phyloP scores from a whole-genome alignment of 768 basidiomycete species.

The Suillus tomentosus region DNA sequence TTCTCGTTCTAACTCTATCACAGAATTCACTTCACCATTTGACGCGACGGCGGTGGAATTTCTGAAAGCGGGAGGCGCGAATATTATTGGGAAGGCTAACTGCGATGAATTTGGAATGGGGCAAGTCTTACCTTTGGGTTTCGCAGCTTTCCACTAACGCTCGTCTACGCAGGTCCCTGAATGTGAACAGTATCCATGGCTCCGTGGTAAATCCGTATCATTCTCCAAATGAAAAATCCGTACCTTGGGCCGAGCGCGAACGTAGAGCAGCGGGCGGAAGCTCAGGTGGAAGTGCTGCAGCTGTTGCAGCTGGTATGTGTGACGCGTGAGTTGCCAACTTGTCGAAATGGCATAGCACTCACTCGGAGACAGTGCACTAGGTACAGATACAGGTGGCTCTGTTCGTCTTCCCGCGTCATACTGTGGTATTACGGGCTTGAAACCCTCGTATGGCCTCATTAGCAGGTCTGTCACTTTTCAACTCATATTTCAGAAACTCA shows the following conservation, averaged over 20 bases:
- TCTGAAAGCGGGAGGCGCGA: conserved; percentile 60
- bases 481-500: conserved; percentile 11
- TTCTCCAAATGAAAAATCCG: conserved; percentile 17
- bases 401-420: conserved; percentile 92
- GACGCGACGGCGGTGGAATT: conserved; percentile 82
- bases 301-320: conserved; percentile 84
- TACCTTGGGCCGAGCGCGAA: conserved; percentile 35
- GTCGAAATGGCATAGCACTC: conserved; percentile 10
- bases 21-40: conserved; percentile 79
- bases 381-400: conserved; percentile 96
- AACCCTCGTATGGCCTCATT: conserved; percentile 92
- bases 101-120: conserved; percentile 99
- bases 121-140: conserved; percentile 41
- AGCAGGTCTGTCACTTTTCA: conserved; percentile 59
- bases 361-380: conserved; percentile 66
- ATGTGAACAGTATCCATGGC: conserved; percentile 71
- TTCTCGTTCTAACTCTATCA: neutral
- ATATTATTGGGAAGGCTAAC: conserved; percentile 86
- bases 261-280: conserved; percentile 84
- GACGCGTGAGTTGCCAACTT: conserved; percentile 63
- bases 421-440: conserved; percentile 88
- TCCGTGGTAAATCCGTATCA: conserved; percentile 78
- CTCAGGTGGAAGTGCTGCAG: conserved; percentile 93
- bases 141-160: neutral
- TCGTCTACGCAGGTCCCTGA: conserved; percentile 63